A percentile compares a stretch with the other conserved stretches of the same genome.
Conservation (phyloP, 306 rosid genomes). For the Fragaria ananassa region DNA sequence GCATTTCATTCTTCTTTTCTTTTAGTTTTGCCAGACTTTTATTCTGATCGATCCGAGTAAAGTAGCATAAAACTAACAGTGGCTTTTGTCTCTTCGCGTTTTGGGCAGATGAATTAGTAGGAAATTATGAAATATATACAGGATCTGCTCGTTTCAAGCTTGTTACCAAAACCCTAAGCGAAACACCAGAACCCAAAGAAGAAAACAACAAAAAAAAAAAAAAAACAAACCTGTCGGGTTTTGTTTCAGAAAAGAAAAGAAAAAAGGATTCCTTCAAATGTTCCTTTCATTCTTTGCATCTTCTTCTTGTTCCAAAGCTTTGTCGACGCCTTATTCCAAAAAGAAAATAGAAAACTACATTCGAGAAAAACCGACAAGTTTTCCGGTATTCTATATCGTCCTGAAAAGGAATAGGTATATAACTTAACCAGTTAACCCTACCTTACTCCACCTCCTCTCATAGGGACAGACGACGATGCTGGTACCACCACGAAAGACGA, state of each 20-base stretch:
- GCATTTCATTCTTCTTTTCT: not conserved
- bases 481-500: no score
- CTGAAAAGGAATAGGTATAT: not conserved
- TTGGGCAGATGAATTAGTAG: not conserved
- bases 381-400: not conserved
- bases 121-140: no score
- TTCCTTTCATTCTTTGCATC: not conserved
- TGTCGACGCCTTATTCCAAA: not conserved
- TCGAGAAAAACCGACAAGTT: not conserved
- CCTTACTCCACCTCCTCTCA: not conserved
- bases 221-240: not conserved
- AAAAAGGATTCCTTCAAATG: not conserved
- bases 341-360: not conserved
- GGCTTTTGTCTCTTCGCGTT: not conserved
- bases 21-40: not conserved
- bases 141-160: no score
- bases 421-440: not conserved
- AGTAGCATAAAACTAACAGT: not conserved
- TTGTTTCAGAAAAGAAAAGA: not conserved
- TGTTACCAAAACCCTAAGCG: not conserved
- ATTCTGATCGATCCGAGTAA: not conserved
- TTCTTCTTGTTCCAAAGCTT: not conserved
- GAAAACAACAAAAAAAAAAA: no score
- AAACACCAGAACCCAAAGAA: no score
- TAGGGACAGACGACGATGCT: no score